Evolutionary conservation across 2,329 filamentous ascomycete genomes (phyloP), one percentile per base, ranked within the genome.

Genomic region (Aulographum hederae): DNA sequence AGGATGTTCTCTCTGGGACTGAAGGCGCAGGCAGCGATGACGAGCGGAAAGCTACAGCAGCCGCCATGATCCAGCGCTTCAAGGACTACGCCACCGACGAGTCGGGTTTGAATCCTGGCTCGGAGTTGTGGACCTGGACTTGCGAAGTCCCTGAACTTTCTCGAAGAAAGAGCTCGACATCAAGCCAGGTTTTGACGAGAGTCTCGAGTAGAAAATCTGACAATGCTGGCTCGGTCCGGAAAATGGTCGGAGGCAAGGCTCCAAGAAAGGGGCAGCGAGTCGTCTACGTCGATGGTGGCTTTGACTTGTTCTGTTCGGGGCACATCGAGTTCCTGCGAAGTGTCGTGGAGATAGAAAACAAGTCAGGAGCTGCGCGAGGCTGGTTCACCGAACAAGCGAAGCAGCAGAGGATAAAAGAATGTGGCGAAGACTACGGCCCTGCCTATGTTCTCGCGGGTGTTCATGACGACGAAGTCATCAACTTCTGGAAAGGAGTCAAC

Each of bases 251-350:
- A 18, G 89, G 84, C 3, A 67, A 67, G n/a, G 65, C 65, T 0
- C 77, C 79, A 0, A 69, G 65, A 44, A 72, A 72, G 0, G 86
- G 79, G 1, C 89, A 95, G 56, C 66, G 78, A 6, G 67, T 98
- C 19, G 73, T 94, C 28, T 98, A 98, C 50, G 86, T 95, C 5
- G 89, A 98, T 43, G 89, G 89, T 30, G 89, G 86, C 1, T 98
- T 91, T 52, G 89, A 98, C 49, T 66, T 98, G 15, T 98, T 98
- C 56, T 93, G 81, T 1, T 92, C 82, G 30, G 89, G 89, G 0
- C 89, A 98, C 51, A 95, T 98, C 43, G 85, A 92, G 50, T 98
- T 98, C 43, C 65, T 98, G 33, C 72, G 77, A 29, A 67, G 69
- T 26, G 86, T 98, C 3, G 64, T 76, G 6, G 59, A 75, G 39